phyloP scores from a whole-genome alignment of 495 filamentous ascomycete genomes.

The Amphirosellinia nigrospora region DNA sequence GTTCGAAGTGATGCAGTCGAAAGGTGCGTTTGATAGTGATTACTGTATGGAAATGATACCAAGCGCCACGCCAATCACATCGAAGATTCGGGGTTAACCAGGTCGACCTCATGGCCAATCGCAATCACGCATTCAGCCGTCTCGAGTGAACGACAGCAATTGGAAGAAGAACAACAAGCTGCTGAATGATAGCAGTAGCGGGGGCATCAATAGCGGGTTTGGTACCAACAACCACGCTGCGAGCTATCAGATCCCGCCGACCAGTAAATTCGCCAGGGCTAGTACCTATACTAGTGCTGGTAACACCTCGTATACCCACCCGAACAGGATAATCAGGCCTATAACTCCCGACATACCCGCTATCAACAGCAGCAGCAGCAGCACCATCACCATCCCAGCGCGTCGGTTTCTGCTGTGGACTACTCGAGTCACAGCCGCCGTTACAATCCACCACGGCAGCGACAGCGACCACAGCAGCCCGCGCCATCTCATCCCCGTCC shows the following conservation, averaged over 20 bases:
- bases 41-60: not conserved
- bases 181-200: constrained; percentile 1
- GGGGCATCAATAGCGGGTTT: not conserved
- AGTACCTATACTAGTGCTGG: not conserved
- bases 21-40: not conserved
- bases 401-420: not conserved
- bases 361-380: constrained; percentile 8
- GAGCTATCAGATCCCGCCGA: not conserved
- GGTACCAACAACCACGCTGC: constrained; percentile 5
- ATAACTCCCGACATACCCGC: constrained; percentile 1
- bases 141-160: not conserved
- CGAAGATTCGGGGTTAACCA: not conserved
- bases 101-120: constrained; percentile 3
- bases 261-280: not conserved
- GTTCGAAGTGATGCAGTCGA: not conserved
- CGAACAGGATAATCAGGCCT: constrained; percentile 9
- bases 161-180: not conserved
- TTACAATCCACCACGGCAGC: not conserved
- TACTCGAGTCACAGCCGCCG: not conserved
- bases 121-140: not conserved
- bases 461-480: not conserved
- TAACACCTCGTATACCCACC: constrained; percentile 15
- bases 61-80: not conserved
- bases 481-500: constrained; percentile 5
- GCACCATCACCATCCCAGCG: not conserved